phyloP scores from a whole-genome alignment of 805 yeast genomes.

The Pachysolen tannophilus region DNA sequence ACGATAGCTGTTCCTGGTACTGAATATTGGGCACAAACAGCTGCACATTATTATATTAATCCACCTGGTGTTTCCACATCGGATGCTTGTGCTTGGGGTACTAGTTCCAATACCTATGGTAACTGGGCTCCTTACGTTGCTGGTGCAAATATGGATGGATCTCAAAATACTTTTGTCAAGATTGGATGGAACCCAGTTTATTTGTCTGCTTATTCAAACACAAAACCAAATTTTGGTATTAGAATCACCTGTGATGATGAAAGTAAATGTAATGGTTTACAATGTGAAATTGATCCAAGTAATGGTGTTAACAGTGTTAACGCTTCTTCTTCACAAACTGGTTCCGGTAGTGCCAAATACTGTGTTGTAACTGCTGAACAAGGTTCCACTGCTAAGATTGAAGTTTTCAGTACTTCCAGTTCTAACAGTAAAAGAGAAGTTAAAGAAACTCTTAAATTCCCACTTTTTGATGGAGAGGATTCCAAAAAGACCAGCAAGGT shows the following conservation, averaged over 20 bases:
- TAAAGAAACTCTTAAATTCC: not conserved
- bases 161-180: slow-evolving; percentile 69
- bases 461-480: too few relatives aligned
- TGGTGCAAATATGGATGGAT: slow-evolving; percentile 74
- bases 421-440: slow-evolving; percentile 5
- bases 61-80: slow-evolving; percentile 71
- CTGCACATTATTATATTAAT: slow-evolving; percentile 81
- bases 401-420: slow-evolving; percentile 39
- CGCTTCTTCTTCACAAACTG: slow-evolving; percentile 31
- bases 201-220: slow-evolving; percentile 54
- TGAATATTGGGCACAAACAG: slow-evolving; percentile 77
- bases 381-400: slow-evolving; percentile 59
- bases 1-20: slow-evolving; percentile 79
- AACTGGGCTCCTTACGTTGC: slow-evolving; percentile 95
- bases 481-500: slow-evolving; percentile 1
- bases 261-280: slow-evolving; percentile 60
- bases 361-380: slow-evolving; percentile 76
- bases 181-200: slow-evolving; percentile 90
- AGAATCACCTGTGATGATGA: slow-evolving; percentile 67
- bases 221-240: slow-evolving; percentile 61
- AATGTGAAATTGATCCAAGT: slow-evolving; percentile 79
- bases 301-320: slow-evolving; percentile 49
- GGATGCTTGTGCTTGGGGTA: slow-evolving; percentile 85
- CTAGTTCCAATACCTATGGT: slow-evolving; percentile 58
- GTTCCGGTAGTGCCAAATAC: slow-evolving; percentile 67